These are phyloP conservation scores for Helianthus tuberosus DNA, from an alignment of 129 eudicot genomes.

Conservation along the genomic window DNA sequence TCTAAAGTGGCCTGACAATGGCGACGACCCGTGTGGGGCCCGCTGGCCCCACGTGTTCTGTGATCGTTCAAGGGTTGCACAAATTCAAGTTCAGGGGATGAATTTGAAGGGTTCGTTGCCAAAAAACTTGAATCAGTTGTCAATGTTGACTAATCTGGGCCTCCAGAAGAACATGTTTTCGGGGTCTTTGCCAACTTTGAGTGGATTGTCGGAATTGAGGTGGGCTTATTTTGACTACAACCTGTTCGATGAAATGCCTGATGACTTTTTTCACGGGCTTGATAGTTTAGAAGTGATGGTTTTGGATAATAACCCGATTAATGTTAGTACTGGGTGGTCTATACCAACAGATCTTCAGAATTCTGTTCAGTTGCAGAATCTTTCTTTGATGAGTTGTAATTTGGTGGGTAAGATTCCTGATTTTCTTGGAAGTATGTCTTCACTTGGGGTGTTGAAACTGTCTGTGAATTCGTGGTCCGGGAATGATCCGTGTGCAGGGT, in stretches of 20 bases:
- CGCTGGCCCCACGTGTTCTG: conserved; percentile 77
- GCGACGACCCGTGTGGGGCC: conserved; percentile 91
- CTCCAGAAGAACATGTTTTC: conserved; percentile 74
- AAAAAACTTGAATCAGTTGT: conserved; percentile 55
- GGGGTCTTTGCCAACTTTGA: conserved; percentile 81
- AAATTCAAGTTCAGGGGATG: conserved; percentile 77
- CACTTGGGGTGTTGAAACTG: conserved; percentile 46
- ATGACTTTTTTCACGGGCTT: conserved; percentile 78
- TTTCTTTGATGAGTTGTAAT: conserved; percentile 59
- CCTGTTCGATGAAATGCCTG: conserved; percentile 69
- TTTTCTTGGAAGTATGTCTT: conserved; percentile 56
- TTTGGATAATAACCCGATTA: conserved; percentile 72
- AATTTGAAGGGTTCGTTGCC: conserved; percentile 85
- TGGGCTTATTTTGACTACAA: conserved; percentile 82
- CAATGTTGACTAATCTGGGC: conserved; percentile 73
- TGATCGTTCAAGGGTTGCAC: conserved; percentile 64
- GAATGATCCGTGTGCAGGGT: conserved; percentile 58
- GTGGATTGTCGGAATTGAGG: conserved; percentile 59
- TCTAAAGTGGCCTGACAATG: conserved; percentile 76
- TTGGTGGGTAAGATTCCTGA: conserved; percentile 64
- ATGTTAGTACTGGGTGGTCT: conserved; percentile 76
- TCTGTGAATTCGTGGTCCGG: conserved; percentile 61
- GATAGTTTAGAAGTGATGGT: conserved; percentile 76
- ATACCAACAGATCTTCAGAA: conserved; percentile 57
- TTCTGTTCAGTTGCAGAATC: conserved; percentile 67